Conservation (phyloP, 441 rosid species). For the Kokia cookei region DNA sequence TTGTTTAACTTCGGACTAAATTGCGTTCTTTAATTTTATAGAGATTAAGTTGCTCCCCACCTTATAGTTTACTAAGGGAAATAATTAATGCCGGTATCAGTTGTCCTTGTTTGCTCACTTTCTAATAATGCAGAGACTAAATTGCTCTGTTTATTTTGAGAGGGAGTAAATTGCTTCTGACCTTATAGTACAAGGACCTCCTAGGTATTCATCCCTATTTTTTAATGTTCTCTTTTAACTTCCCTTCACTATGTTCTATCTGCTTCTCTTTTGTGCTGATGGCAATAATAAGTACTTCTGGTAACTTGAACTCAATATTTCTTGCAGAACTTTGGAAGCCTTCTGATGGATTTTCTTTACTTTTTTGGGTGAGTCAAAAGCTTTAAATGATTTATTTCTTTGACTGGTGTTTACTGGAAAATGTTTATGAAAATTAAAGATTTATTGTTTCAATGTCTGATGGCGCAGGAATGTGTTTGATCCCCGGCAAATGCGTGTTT, state of each 20-base stretch:
- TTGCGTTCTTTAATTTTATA: too few species aligned
- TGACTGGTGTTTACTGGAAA: constrained; percentile 1
- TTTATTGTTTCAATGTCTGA: constrained; percentile 9
- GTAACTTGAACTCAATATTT: constrained; percentile 14
- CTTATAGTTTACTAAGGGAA: too few species aligned
- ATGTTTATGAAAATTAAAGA: neutral
- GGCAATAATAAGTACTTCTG: constrained; percentile 7
- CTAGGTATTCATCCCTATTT: too few species aligned
- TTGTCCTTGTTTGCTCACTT: too few species aligned
- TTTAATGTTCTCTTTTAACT: neutral
- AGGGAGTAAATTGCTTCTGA: too few species aligned
- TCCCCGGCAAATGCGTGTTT: constrained; percentile 97
- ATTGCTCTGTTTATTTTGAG: too few species aligned
- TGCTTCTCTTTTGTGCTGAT: neutral
- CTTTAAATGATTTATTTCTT: constrained; percentile 10
- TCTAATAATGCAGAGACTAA: too few species aligned
- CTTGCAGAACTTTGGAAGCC: constrained; percentile 90
- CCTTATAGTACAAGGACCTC: too few species aligned
- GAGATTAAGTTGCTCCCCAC: too few species aligned
- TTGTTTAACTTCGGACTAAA: too few species aligned
- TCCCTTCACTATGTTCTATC: neutral
- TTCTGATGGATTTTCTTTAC: constrained; percentile 97
- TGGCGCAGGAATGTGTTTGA: constrained; percentile 88
- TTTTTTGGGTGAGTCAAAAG: constrained; percentile 83
- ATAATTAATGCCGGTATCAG: too few species aligned